Evolutionary conservation across 495 filamentous ascomycete genomes (phyloP), one percentile per base, ranked within the genome.

Genomic region (Parathielavia appendiculata): DNA sequence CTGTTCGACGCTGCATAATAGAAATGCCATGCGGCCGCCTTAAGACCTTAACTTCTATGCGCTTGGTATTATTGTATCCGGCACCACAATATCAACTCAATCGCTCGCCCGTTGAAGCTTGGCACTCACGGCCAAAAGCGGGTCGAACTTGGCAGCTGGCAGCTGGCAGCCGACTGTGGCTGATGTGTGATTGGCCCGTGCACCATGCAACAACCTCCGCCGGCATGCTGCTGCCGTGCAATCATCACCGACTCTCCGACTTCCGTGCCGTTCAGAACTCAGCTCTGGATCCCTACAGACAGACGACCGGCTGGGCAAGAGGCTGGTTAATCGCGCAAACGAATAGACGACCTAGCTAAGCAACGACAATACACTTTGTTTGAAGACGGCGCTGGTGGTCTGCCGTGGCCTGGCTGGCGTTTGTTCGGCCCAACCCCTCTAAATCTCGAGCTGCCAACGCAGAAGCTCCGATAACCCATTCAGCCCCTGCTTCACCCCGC

Each of bases 391-490:
- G 17, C 22, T 10, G 22, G 34, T 39, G 23, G 32, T 2, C 16
- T 38, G 36, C 36, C 23, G 38, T 9, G 36, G 23, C 46, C 47
- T 19, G 34, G 20, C 43, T 51, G 57, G 36, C 47, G 57, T 53
- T 40, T 53, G 57, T 32, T 32, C 46, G 58, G 50, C 59, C 63
- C 63, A 62, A 62, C 59, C 63, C 63, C 63, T 63, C 59, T 57
- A 65, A 62, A 44, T 43, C 32, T 47, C 22, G 9, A 17, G 54
- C 55, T 57, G 62, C 58, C 62, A 56, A 52, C 62, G 54, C 62
- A 59, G 58, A 59, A 54, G 49, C 49, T 32, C 39, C 39, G 34
- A 48, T 41, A 48, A 53, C 1, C 49, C 22, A 48, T 54, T 20
- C 41, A 51, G 30, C 57, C 51, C 57, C 51, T 49, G 50, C 57